Conservation (phyloP, 2,329 filamentous ascomycete species). For the Elsinoe perseae region DNA sequence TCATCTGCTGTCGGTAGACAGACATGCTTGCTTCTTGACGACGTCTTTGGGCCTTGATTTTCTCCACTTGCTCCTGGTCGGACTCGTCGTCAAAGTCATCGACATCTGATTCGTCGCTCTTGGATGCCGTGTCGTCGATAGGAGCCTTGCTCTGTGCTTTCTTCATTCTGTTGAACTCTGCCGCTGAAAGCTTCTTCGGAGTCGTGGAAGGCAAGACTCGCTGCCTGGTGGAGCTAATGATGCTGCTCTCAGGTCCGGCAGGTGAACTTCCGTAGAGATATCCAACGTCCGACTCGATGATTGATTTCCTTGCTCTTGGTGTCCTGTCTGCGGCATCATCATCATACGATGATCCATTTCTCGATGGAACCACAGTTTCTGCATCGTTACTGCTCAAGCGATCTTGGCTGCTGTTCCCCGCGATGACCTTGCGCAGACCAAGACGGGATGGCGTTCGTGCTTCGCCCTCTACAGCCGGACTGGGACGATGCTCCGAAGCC, state of each 20-base stretch:
- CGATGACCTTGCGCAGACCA: constrained; percentile 1
- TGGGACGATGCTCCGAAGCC: constrained; percentile 7
- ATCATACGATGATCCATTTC: constrained; percentile 3
- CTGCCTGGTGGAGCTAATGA: constrained; percentile 22
- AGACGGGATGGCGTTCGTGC: constrained; percentile 1
- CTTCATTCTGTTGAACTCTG: constrained; percentile 74
- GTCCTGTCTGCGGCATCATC: constrained; percentile 12
- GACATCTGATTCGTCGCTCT: constrained; percentile 53
- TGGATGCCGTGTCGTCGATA: constrained; percentile 32
- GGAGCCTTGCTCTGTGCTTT: constrained; percentile 34
- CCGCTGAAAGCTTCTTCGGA: constrained; percentile 77
- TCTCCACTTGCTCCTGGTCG: constrained; percentile 65
- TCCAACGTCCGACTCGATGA: constrained; percentile 13
- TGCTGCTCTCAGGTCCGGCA: constrained; percentile 28
- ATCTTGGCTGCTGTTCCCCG: constrained; percentile 3
- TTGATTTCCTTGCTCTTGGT: constrained; percentile 15
- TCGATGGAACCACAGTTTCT: constrained; percentile 7
- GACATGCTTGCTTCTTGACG: constrained; percentile 88
- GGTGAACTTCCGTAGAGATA: constrained; percentile 24
- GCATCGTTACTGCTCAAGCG: not conserved
- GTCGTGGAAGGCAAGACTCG: constrained; percentile 11
- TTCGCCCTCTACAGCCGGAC: not conserved
- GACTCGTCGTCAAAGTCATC: constrained; percentile 62
- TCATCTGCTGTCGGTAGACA: constrained; percentile 90
- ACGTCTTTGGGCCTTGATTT: constrained; percentile 66